Conservation (phyloP, 495 filamentous ascomycete genomes). For the Gamarada debralockiae region DNA sequence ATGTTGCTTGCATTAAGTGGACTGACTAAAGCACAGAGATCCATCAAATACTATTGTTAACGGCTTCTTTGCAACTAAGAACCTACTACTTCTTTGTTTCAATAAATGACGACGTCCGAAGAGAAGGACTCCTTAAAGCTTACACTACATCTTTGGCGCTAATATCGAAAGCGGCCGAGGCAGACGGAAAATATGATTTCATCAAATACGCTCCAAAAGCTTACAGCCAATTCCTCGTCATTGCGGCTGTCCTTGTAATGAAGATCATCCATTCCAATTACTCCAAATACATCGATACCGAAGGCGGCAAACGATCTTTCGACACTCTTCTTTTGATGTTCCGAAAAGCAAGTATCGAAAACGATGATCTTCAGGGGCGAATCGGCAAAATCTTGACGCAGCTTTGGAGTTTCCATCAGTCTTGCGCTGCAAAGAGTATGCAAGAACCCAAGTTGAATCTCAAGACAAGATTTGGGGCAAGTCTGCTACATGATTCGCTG, state of each 20-base stretch:
- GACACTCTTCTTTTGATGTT: not conserved
- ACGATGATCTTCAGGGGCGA: not conserved
- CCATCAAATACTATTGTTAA: not conserved
- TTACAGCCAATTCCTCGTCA: not conserved
- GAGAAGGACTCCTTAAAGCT: conserved; percentile 2
- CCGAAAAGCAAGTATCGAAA: not conserved
- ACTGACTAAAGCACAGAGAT: not conserved
- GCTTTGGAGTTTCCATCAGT: conserved; percentile 1
- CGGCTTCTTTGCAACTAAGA: not conserved
- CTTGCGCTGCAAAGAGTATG: not conserved
- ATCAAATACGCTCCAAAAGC: not conserved
- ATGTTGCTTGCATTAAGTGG: not conserved
- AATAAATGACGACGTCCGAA: not conserved
- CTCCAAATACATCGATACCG: not conserved
- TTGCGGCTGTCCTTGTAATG: not conserved
- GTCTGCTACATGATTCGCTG: not conserved
- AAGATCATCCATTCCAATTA: not conserved
- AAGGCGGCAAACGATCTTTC: not conserved
- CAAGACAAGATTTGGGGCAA: not conserved
- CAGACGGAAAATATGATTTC: not conserved
- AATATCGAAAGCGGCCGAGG: not conserved
- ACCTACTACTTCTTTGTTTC: conserved; percentile 9
- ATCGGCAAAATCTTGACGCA: not conserved
- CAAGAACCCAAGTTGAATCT: not conserved
- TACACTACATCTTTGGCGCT: not conserved